These are phyloP conservation scores for Monotropa hypopitys DNA, from an alignment of 179 eudicot genomes.

Conservation along the genomic window DNA sequence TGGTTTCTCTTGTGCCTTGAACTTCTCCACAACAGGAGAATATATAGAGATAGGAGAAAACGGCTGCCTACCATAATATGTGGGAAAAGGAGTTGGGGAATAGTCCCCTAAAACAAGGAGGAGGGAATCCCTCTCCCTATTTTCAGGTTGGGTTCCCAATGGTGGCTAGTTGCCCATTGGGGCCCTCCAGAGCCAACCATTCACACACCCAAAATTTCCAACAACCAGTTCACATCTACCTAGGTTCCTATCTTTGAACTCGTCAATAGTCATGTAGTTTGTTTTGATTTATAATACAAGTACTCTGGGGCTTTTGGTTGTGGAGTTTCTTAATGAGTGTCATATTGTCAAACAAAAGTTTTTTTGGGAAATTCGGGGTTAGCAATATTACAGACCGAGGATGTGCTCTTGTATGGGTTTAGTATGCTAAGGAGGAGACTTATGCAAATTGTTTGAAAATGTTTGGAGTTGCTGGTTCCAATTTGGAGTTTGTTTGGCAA, in stretches of 20 bases:
- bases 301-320: not conserved
- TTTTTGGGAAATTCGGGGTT: not conserved
- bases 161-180: too few relatives aligned
- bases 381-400: not conserved
- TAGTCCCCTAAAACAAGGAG: too few relatives aligned
- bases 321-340: not conserved
- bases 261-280: not conserved
- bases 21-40: too few relatives aligned
- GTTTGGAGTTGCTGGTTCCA: not conserved
- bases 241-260: not conserved
- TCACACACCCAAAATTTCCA: too few relatives aligned
- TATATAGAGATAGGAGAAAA: too few relatives aligned
- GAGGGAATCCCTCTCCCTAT: too few relatives aligned
- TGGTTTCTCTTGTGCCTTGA: too few relatives aligned
- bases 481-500: not conserved
- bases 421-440: not conserved
- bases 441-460: not conserved
- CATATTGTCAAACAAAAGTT: not conserved
- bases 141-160: too few relatives aligned
- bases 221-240: not conserved
- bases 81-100: too few relatives aligned
- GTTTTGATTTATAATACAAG: not conserved
- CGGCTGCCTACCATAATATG: too few relatives aligned
- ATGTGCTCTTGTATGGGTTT: not conserved
- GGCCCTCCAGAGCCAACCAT: too few relatives aligned